These are phyloP conservation scores for Naganishia friedmannii DNA, from an alignment of 768 basidiomycete genomes.

Conservation along the genomic window DNA sequence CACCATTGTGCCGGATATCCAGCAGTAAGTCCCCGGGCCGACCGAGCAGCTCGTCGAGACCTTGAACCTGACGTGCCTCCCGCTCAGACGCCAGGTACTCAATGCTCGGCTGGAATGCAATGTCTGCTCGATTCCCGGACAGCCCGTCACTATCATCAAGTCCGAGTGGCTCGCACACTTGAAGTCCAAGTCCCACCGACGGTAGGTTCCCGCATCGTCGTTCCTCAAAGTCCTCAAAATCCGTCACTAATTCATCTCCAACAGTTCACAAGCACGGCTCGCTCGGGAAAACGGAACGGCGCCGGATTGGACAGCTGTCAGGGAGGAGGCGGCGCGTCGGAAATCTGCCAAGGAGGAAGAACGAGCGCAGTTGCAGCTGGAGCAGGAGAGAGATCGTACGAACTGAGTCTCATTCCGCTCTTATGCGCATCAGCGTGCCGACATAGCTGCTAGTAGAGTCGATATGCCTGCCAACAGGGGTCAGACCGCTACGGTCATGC, in stretches of 20 bases:
- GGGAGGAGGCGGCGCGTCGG: slow-evolving; percentile 9
- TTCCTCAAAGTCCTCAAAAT: no score
- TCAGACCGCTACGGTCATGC: no score
- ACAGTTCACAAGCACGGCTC: not conserved
- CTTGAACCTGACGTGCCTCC: no score
- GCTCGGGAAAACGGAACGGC: not conserved
- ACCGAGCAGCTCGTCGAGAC: not conserved
- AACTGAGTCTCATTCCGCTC: no score
- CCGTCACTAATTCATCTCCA: no score
- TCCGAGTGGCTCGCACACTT: slow-evolving; percentile 33
- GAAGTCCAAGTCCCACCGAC: slow-evolving; percentile 28
- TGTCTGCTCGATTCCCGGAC: slow-evolving; percentile 35
- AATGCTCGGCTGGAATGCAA: slow-evolving; percentile 40
- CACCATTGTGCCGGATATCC: slow-evolving; percentile 38
- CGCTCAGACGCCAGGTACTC: slow-evolving; percentile 36
- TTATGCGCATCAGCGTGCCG: no score
- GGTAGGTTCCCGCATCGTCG: slow-evolving; percentile 5
- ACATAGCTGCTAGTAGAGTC: no score
- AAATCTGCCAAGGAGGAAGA: not conserved
- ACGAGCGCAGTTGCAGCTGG: not conserved
- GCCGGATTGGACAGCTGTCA: not conserved
- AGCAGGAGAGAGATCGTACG: no score
- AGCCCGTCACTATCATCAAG: slow-evolving; percentile 33
- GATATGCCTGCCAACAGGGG: no score
- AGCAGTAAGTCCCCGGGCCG: slow-evolving; percentile 29